Evolutionary conservation across 2,329 filamentous ascomycete genomes (phyloP).

Genomic region (Aspergillus intermedius): DNA sequence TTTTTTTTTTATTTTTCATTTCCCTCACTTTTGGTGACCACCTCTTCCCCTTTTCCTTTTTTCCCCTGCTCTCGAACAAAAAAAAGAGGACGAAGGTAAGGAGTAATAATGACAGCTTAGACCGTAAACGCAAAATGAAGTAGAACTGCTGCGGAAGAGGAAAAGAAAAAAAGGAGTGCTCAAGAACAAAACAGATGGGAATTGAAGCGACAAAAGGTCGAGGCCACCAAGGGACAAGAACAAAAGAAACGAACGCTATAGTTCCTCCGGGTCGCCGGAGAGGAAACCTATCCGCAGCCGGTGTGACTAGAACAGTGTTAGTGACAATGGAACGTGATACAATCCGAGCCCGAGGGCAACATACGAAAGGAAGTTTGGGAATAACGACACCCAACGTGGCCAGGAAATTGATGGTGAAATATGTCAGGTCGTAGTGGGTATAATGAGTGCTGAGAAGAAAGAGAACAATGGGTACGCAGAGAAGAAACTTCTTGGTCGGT

Average conservation of each 20-base stretch:
- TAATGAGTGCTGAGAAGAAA: constrained; percentile 98
- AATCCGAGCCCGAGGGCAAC: constrained; percentile 33
- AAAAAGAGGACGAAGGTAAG: background rate
- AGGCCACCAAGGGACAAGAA: constrained; percentile 6
- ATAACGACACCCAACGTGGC: constrained; percentile 90
- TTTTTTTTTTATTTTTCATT: background rate
- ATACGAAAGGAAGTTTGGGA: constrained; percentile 89
- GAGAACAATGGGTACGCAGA: constrained; percentile 86
- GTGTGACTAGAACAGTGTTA: constrained; percentile 56
- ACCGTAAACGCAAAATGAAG: background rate
- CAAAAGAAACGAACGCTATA: constrained; percentile 18
- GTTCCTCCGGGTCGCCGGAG: constrained; percentile 61
- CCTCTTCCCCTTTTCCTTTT: background rate
- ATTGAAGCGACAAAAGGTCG: constrained; percentile 1
- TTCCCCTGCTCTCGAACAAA: background rate
- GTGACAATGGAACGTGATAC: constrained; percentile 3
- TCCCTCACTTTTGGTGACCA: background rate
- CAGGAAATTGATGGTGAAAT: constrained; percentile 95
- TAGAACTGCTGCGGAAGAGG: background rate
- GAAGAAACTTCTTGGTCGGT: constrained; percentile 94
- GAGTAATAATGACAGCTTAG: background rate
- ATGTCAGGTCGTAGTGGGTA: constrained; percentile 94
- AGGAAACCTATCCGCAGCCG: constrained; percentile 71
- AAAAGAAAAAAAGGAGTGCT: background rate
- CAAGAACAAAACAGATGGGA: constrained; percentile 2